A percentile compares a stretch with the other conserved stretches of the same genome.
Evolutionary conservation across 2,329 filamentous ascomycete genomes (phyloP).

Genomic region (Penicillium fuscoglaucum): DNA sequence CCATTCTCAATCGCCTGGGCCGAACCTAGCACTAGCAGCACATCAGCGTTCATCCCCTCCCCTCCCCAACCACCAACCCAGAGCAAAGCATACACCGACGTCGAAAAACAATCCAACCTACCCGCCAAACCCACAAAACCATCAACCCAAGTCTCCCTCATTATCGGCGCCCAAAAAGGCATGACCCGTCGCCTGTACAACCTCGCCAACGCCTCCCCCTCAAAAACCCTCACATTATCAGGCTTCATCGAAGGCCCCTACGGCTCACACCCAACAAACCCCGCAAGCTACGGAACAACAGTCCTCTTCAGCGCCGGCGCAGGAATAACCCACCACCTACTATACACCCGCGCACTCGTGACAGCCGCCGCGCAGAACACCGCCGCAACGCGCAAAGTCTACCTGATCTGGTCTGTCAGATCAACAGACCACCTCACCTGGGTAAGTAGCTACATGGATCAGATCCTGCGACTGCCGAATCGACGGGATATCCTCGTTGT

Average conservation of each 20-base stretch:
- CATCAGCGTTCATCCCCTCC: constrained; percentile 17
- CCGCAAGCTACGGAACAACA: constrained; percentile 64
- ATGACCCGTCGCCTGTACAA: constrained; percentile 64
- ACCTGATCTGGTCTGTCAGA: constrained; percentile 64
- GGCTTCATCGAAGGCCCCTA: constrained; percentile 66
- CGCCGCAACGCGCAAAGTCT: constrained; percentile 59
- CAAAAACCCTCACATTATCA: constrained; percentile 51
- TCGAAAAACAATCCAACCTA: constrained; percentile 37
- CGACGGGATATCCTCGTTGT: constrained; percentile 61
- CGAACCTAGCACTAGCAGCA: constrained; percentile 28
- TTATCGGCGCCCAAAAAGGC: constrained; percentile 62
- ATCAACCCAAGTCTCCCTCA: constrained; percentile 52
- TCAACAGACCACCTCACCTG: constrained; percentile 62
- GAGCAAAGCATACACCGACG: constrained; percentile 21
- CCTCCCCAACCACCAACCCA: constrained; percentile 9
- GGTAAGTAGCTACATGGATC: constrained; percentile 67
- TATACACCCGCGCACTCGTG: constrained; percentile 61
- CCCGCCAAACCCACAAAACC: constrained; percentile 16
- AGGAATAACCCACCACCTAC: constrained; percentile 66
- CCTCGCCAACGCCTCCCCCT: constrained; percentile 52
- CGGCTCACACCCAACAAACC: constrained; percentile 57
- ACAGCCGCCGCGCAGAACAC: constrained; percentile 53
- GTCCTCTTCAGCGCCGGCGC: constrained; percentile 66
- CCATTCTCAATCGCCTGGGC: constrained; percentile 52
- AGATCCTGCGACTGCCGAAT: constrained; percentile 60